A percentile compares a stretch with the other conserved stretches of the same genome.
Evolutionary conservation across 2,329 filamentous ascomycete genomes (phyloP).

Genomic region (Fusarium camptoceras): DNA sequence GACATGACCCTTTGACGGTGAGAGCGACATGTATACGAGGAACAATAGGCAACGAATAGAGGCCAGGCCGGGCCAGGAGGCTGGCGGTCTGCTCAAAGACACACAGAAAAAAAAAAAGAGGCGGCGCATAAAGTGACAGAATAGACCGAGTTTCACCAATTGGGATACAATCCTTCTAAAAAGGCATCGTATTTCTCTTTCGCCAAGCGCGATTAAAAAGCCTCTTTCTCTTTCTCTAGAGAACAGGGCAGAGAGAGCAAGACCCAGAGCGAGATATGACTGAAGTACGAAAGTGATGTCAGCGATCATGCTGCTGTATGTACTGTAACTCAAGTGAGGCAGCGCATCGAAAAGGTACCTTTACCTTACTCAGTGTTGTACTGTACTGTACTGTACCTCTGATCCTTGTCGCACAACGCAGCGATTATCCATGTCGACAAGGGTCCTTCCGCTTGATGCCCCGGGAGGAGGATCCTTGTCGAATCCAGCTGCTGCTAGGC

Average conservation of each 20-base stretch:
- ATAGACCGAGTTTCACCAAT: conserved; percentile 24
- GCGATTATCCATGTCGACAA: conserved; percentile 39
- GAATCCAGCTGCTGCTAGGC: conserved; percentile 9
- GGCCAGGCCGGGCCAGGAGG: not conserved
- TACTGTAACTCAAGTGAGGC: conserved; percentile 29
- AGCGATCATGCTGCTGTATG: conserved; percentile 32
- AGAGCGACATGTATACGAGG: conserved; percentile 11
- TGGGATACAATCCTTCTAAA: conserved; percentile 5
- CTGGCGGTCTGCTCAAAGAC: conserved; percentile 6
- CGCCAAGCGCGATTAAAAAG: conserved; percentile 19
- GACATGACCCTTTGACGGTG: conserved; percentile 9
- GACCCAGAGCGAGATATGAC: conserved; percentile 7
- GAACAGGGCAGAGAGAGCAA: conserved; percentile 2
- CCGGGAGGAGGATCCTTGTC: conserved; percentile 30
- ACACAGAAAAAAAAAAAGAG: not conserved
- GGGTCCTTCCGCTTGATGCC: conserved; percentile 33
- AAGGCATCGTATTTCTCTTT: not conserved
- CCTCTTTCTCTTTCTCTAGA: not conserved
- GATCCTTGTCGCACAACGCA: conserved; percentile 26
- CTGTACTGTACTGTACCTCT: not conserved
- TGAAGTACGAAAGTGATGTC: conserved; percentile 38
- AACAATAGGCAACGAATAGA: conserved; percentile 12
- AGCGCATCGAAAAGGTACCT: conserved; percentile 25
- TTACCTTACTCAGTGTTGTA: conserved; percentile 1
- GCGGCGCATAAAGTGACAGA: conserved; percentile 23